These are phyloP conservation scores for Suillus subluteus DNA, from an alignment of 768 basidiomycete species.

Conservation along the genomic window DNA sequence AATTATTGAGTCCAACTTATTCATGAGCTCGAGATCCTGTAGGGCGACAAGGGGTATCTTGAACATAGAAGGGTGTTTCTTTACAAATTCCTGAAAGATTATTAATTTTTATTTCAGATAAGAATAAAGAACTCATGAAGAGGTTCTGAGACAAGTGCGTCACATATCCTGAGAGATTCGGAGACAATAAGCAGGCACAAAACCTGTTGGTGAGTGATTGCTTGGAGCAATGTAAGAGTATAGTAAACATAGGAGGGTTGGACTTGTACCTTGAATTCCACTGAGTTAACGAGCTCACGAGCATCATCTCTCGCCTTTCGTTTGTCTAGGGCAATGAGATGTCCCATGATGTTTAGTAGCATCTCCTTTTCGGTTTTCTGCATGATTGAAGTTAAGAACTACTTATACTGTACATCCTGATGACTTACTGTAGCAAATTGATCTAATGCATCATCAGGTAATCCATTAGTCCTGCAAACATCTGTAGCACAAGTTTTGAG, in stretches of 20 bases:
- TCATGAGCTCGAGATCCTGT: conserved; percentile 11
- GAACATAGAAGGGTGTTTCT: conserved; percentile 12
- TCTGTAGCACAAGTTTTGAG: not conserved
- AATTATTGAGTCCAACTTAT: conserved; percentile 9
- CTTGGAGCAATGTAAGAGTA: conserved; percentile 6
- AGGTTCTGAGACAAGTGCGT: conserved; percentile 4
- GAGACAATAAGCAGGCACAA: conserved; percentile 11
- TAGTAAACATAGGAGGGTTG: not conserved
- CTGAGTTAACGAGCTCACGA: not conserved
- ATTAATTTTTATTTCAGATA: no score
- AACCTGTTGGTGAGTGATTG: conserved; percentile 8
- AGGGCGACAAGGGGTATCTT: conserved; percentile 5
- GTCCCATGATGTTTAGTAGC: not conserved
- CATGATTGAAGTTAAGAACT: not conserved
- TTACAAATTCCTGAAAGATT: conserved; percentile 6
- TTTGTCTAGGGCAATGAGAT: conserved; percentile 1
- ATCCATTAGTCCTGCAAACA: not conserved
- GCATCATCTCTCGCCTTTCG: not conserved
- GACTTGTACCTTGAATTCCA: not conserved
- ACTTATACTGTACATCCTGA: not conserved
- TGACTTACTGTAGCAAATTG: conserved; percentile 1
- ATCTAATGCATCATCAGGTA: not conserved
- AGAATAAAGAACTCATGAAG: conserved; percentile 8
- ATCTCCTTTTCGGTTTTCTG: not conserved
- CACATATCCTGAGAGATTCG: conserved; percentile 15